These are phyloP conservation scores for Brasilioporus rufonigricans DNA, from an alignment of 768 basidiomycete genomes.

Conservation along the genomic window DNA sequence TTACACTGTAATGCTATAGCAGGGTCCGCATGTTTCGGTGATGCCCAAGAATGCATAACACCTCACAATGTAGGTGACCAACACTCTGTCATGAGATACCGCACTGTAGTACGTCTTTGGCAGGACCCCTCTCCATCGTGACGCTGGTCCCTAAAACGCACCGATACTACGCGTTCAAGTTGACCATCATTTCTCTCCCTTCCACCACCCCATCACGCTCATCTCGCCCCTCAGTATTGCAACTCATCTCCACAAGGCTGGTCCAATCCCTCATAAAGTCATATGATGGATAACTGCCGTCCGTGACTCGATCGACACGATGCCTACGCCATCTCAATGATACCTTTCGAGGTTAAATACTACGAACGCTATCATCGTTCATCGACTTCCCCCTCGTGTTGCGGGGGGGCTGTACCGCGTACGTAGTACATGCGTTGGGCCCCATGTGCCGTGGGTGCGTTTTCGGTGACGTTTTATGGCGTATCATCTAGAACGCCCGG, in stretches of 20 bases:
- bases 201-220: background rate
- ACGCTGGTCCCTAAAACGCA: no score
- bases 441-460: background rate
- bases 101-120: no score
- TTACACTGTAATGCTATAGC: no score
- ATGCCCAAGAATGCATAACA: no score
- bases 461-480: no score
- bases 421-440: background rate
- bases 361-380: background rate
- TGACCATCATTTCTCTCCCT: background rate
- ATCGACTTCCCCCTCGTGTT: no score
- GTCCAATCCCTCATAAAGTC: background rate
- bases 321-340: background rate
- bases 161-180: no score
- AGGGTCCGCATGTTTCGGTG: no score
- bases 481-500: no score
- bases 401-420: background rate
- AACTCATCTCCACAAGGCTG: background rate
- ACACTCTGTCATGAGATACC: no score
- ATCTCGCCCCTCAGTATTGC: background rate
- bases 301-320: background rate
- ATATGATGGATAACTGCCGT: background rate
- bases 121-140: background rate
- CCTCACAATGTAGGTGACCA: no score
- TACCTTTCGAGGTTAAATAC: background rate